Base-by-base conservation (phyloP, 1,284 basidiomycete genomes). In the Waitea zeae region DNA sequence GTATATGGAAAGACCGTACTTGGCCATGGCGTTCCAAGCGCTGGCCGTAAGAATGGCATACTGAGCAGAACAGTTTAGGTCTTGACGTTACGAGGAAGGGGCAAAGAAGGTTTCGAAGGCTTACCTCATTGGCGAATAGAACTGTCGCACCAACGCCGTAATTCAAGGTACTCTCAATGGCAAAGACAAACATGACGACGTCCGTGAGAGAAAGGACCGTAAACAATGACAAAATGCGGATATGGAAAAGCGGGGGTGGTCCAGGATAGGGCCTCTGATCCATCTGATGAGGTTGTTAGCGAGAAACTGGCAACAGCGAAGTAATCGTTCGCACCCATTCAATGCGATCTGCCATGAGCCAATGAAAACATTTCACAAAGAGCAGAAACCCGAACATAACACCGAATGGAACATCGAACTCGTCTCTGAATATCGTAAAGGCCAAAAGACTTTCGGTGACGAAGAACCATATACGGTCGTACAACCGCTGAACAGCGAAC, bases 311-410 rank as follows among this genome's bases (percentile, higher is more conserved):
- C 24, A 28, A 30, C 36, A 30, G 36, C 18, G 12, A 26, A 13
- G 43, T 20, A 13, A 14, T 12, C n/a, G n/a, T 3, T 7, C 77
- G 43, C 44, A 92, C 90, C 67, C 86, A 92, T 68, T 98, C 95
- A 35, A 98, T 83, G 30, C 95, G 72, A 51, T 97, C 93, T 2
- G 77, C 75, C 38, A 89, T 73, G 20, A 99, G 69, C 92, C 92
- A 97, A 53, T 99, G 95, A 55, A 98, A 98, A 37, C 87, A 89
- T 53, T 97, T 97, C 46, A 97, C 69, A 47, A 96, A 93, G 12
- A 97, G 70, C 14, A 99, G 61, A 43, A 88, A 73, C 13, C 84
- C 79, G 50, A 96, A 97, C 70, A 96, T 84, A 43, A 92, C 59
- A 24, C 80, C 80, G 51, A 97, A 97, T 1, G 78, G 73, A n/a